A percentile compares a stretch with the other conserved stretches of the same genome.
Conservation (phyloP, 116 monocot species). For the Trichopus zeylanicus region DNA sequence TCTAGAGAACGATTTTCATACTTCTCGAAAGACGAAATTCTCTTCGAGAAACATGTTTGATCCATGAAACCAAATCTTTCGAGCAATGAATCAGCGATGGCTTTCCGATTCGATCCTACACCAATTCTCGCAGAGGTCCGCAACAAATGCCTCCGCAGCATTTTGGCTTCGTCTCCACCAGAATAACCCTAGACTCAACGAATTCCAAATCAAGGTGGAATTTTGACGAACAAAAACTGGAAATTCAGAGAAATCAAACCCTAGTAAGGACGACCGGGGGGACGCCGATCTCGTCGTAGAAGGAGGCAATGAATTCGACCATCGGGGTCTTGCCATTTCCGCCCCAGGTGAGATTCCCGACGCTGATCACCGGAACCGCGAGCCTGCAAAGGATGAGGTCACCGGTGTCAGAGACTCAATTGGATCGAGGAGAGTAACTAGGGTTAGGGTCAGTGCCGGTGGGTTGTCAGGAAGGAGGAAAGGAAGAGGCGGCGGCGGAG, state of each 20-base stretch:
- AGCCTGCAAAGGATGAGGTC: conserved; percentile 25
- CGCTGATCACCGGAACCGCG: conserved; percentile 79
- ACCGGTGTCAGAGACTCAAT: neutral
- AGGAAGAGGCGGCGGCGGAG: conserved; percentile 32
- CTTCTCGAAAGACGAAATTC: conserved; percentile 6
- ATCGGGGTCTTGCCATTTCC: conserved; percentile 97
- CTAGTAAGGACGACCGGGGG: conserved; percentile 65
- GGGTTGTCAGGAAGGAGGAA: conserved; percentile 20
- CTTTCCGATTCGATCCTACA: conserved; percentile 57
- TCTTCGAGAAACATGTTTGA: conserved; percentile 4
- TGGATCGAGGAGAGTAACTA: neutral
- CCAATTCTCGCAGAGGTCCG: conserved; percentile 53
- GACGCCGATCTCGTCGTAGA: conserved; percentile 33
- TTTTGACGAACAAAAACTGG: neutral
- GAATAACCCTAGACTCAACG: conserved; percentile 54
- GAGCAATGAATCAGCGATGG: conserved; percentile 39
- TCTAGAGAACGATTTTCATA: conserved; percentile 8
- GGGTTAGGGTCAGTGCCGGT: conserved; percentile 15
- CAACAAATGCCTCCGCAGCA: conserved; percentile 63
- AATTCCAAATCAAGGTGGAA: neutral
- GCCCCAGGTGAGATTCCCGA: conserved; percentile 90
- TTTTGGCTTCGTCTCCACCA: conserved; percentile 80
- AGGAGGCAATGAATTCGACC: conserved; percentile 52
- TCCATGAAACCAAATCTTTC: conserved; percentile 43
- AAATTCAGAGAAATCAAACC: conserved; percentile 12